phyloP scores from a whole-genome alignment of 2,329 filamentous ascomycete genomes.

The Calonectria henricotiae region DNA sequence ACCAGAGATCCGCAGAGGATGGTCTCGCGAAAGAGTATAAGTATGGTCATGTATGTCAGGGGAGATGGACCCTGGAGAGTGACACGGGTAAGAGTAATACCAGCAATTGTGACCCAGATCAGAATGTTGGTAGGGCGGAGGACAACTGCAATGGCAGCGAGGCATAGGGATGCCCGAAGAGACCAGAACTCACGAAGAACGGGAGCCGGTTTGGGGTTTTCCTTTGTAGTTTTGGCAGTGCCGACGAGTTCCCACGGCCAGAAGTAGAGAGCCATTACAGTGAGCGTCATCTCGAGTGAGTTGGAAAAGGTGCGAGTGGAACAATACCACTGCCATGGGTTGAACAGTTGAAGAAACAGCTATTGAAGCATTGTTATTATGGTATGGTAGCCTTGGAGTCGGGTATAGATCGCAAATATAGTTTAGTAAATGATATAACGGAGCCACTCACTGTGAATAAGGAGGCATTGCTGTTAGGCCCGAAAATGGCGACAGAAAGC shows the following conservation, averaged over 20 bases:
- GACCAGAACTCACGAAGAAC: constrained; percentile 51
- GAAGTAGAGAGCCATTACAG: constrained; percentile 82
- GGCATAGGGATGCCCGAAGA: constrained; percentile 75
- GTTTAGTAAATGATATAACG: background rate
- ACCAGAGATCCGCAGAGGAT: constrained; percentile 75
- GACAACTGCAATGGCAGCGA: constrained; percentile 87
- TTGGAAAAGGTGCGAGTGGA: constrained; percentile 96
- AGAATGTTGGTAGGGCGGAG: constrained; percentile 91
- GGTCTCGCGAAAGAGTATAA: constrained; percentile 75
- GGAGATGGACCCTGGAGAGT: constrained; percentile 60
- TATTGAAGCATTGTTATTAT: constrained; percentile 30
- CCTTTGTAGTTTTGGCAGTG: constrained; percentile 59
- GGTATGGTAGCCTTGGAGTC: background rate
- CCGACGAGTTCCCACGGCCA: constrained; percentile 88
- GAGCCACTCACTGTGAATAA: constrained; percentile 77
- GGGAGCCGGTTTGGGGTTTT: constrained; percentile 57
- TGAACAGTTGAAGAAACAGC: constrained; percentile 60
- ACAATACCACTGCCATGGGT: constrained; percentile 95
- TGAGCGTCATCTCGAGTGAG: constrained; percentile 91
- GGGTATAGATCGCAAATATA: too few species aligned
- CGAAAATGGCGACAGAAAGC: constrained; percentile 82
- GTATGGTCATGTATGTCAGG: constrained; percentile 62
- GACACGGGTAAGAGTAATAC: constrained; percentile 63
- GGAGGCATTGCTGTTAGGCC: constrained; percentile 74
- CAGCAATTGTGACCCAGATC: constrained; percentile 82